Evolutionary conservation across 2,329 filamentous ascomycete genomes (phyloP), one percentile per base, ranked within the genome.

Genomic region (Aspergillus persii): DNA sequence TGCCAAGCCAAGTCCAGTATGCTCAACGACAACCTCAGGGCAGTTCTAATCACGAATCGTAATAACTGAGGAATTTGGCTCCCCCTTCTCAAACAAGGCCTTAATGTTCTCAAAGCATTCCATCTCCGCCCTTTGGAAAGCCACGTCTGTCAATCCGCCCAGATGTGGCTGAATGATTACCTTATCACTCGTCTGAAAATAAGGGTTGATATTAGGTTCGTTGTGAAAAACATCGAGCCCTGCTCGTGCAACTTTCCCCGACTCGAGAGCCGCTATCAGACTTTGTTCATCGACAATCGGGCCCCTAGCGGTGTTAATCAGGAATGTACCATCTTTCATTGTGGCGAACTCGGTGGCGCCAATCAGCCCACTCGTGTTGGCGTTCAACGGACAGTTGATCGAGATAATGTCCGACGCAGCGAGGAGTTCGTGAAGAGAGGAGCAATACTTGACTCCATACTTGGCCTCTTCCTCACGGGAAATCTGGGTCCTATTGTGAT

Each of bases 41-140:
- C 18, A 23, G 18, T 23, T 23, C 18, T 31, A 31, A 8, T 31
- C 8, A 31, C 15, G 11, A 44, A 44, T 44, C 11, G 5, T 44
- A 7, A 8, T 62, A 2, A 66, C 62, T 3, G 64, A 62, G 8
- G 59, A 61, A 36, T 56, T 54, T 2, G 80, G 74, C 27, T 69
- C 71, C 0, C 78, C 79, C 1, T 63, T 77, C 50, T 64, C 65
- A 30, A 79, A 79, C 18, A 77, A 70, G 0, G 74, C 72, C 59
- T 67, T 70, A 12, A 81, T 74, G 54, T 81, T 82, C 62, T 80
- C 80, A 59, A 81, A 79, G 48, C 76, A 78, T 62, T 81, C 79
- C 50, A 65, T 68, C 56, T 81, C 77, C 0, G 77, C 76, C 60
- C 74, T 77, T n/a, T 72, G 69, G 3, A 74, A 80, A 0, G 79